Evolutionary conservation across 768 basidiomycete species (phyloP).

Genomic region (Suillus clintonianus): DNA sequence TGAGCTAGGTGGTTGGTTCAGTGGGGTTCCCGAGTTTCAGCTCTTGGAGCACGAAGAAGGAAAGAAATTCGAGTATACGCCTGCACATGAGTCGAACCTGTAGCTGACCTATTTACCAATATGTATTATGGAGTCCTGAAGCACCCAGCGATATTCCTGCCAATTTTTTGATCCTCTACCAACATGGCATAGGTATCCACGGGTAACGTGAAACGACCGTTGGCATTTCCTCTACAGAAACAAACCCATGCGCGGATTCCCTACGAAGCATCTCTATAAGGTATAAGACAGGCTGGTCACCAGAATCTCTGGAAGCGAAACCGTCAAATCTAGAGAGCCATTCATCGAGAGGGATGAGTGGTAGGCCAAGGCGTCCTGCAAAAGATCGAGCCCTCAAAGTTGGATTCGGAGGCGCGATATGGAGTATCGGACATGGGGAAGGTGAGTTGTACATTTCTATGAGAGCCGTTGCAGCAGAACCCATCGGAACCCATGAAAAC

Average conservation of each 20-base stretch:
- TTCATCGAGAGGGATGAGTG: slow-evolving; percentile 11
- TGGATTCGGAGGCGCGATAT: slow-evolving; percentile 16
- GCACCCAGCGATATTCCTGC: neutral
- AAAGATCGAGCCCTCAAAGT: slow-evolving; percentile 6
- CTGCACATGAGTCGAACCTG: neutral
- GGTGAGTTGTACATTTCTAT: slow-evolving; percentile 14
- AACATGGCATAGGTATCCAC: neutral
- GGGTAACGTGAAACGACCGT: neutral
- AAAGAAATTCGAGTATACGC: slow-evolving; percentile 11
- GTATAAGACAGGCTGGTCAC: neutral
- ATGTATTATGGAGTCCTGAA: neutral
- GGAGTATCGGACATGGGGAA: slow-evolving; percentile 1
- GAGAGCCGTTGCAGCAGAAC: slow-evolving; percentile 14
- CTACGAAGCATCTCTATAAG: neutral
- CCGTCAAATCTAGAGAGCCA: slow-evolving; percentile 9
- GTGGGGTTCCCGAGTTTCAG: slow-evolving; percentile 38
- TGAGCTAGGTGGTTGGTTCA: slow-evolving; percentile 38
- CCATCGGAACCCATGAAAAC: slow-evolving; percentile 18
- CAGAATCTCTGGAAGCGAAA: neutral
- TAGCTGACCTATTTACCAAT: neutral
- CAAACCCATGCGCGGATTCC: neutral
- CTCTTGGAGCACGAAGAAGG: slow-evolving; percentile 39
- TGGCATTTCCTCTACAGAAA: neutral
- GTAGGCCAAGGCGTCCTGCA: slow-evolving; percentile 9
- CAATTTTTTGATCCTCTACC: neutral